Conservation (phyloP, 23 red algal species). For the Gracilaria caudata region DNA sequence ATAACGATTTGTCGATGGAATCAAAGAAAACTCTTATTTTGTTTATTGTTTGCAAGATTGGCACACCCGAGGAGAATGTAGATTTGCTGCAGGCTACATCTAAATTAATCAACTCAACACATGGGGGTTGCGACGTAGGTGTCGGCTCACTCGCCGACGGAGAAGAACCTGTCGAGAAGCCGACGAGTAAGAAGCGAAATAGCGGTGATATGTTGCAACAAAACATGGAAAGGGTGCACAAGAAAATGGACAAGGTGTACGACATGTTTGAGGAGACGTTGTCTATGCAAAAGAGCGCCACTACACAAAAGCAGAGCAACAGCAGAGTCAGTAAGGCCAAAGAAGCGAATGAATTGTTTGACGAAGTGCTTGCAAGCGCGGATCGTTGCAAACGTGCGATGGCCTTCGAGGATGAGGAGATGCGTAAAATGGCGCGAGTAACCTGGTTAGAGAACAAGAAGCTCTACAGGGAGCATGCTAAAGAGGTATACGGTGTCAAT, state of each 20-base stretch:
- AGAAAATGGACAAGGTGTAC: too few relatives aligned
- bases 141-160: background rate
- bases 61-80: background rate
- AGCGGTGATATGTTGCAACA: background rate
- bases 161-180: background rate
- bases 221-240: too few relatives aligned
- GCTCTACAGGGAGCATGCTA: background rate
- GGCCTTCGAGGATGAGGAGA: background rate
- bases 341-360: background rate
- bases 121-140: background rate
- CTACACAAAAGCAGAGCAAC: background rate
- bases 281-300: background rate
- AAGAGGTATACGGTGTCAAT: background rate
- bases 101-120: background rate
- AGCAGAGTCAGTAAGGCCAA: background rate
- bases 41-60: background rate
- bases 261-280: background rate
- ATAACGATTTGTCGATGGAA: background rate
- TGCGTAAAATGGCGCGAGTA: constrained; percentile 41
- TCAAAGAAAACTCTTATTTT: background rate
- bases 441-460: background rate
- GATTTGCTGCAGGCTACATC: background rate
- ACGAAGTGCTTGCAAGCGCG: background rate
- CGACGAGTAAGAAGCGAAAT: background rate
- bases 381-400: background rate